Evolutionary conservation across 768 basidiomycete genomes (phyloP), one percentile per base, ranked within the genome.

Genomic region (Dioszegia aurantiaca): DNA sequence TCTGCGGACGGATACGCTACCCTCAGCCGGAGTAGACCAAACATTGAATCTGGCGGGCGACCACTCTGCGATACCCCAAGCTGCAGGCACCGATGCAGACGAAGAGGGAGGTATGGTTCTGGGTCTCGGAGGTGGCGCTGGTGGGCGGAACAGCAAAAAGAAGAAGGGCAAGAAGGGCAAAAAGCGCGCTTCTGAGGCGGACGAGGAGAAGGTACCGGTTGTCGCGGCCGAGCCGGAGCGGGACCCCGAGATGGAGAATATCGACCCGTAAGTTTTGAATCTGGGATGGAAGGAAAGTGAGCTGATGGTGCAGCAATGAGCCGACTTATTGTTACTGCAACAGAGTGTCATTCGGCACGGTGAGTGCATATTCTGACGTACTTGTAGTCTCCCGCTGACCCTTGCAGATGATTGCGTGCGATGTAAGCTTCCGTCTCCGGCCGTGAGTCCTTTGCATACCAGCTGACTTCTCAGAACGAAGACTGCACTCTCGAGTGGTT

Each of bases 401-500:
- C 21, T 36, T 23, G 17, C 36, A 70, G 62, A 76, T 76, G 74
- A 63, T 76, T 10, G 74, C 69, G 10, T 76, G 74, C 52, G 74
- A 76, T 52, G 74, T 73, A 33, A 67, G 70, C n/a, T n/a, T n/a
- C n/a, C n/a, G n/a, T n/a, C n/a, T 61, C 33, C 10, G 5, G 16
- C 27, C 5, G 0, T 9, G 40, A 12, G 42, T 49, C 8, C 0
- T 19, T 4, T 31, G 4, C 42, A 19, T 2, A 42, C 1, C 0
- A 14, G 56, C 59, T 61, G 59, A 60, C 27, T 10, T 12, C 9
- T 17, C 52, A 76, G 72, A 74, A 76, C 63, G 68, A 73, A 16
- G 75, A 76, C 37, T 76, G 75, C 54, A 69, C 71, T 1, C 37
- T 68, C 41, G 73, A 72, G 40, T 76, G 75, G 75, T 76, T 73